A percentile compares a stretch with the other conserved stretches of the same genome.
Conservation (phyloP, 441 rosid species). For the Adansonia gregorii region DNA sequence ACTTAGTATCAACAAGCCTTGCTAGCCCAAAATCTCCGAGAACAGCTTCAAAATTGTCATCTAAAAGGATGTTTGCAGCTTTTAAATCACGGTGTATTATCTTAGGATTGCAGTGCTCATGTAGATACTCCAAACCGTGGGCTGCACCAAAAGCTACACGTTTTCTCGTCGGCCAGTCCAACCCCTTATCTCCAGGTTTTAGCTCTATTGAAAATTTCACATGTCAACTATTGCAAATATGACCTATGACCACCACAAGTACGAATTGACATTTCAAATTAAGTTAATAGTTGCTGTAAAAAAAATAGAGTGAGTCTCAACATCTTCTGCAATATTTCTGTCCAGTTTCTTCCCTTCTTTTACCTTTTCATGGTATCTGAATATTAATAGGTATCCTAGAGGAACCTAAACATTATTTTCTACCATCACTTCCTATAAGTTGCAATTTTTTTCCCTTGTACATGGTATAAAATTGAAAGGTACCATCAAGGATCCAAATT, state of each 20-base stretch:
- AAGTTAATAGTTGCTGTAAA: background rate
- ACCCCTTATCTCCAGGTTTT: slow-evolving; percentile 45
- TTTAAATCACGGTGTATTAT: slow-evolving; percentile 84
- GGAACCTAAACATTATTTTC: background rate
- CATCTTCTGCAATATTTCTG: background rate
- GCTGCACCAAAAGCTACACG: slow-evolving; percentile 71
- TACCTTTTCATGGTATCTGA: background rate
- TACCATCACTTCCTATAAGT: background rate
- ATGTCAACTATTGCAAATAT: slow-evolving; percentile 22
- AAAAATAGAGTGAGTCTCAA: background rate
- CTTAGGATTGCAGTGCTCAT: slow-evolving; percentile 80
- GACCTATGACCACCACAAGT: background rate
- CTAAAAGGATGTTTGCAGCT: slow-evolving; percentile 74
- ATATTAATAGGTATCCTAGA: background rate
- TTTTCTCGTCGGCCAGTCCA: slow-evolving; percentile 66
- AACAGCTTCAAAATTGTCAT: slow-evolving; percentile 72
- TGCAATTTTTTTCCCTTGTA: background rate
- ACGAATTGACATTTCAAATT: background rate
- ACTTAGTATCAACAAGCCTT: slow-evolving; percentile 57
- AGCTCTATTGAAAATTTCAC: slow-evolving; percentile 33
- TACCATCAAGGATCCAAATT: background rate
- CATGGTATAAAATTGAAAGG: background rate
- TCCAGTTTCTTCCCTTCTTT: background rate
- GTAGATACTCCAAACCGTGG: slow-evolving; percentile 71
- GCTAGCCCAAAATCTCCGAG: slow-evolving; percentile 83